These are phyloP conservation scores for Babesia caballi DNA, from an alignment of 169 alveolate species.

Conservation along the genomic window DNA sequence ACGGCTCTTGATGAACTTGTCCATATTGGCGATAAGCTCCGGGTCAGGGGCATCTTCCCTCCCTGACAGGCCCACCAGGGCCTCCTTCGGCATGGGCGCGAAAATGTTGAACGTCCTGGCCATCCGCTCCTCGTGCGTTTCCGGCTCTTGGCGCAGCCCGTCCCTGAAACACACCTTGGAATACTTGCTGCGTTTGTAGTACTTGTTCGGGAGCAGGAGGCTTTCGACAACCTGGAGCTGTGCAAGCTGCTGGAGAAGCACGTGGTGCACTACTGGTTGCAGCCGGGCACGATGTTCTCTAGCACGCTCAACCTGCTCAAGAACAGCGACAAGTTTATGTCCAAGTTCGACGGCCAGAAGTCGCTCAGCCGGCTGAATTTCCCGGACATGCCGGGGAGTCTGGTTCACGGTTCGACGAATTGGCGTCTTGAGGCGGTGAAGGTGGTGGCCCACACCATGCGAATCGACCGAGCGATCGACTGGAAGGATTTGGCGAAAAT, in stretches of 20 bases:
- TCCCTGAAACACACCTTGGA: slow-evolving; percentile 36
- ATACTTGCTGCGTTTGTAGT: slow-evolving; percentile 44
- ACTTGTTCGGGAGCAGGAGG: slow-evolving; percentile 18
- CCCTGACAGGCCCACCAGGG: not conserved
- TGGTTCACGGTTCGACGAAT: slow-evolving; percentile 38
- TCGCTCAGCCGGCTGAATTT: slow-evolving; percentile 62
- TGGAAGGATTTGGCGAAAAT: slow-evolving; percentile 43
- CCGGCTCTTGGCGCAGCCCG: slow-evolving; percentile 5
- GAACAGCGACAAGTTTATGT: slow-evolving; percentile 56
- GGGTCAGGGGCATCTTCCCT: slow-evolving; percentile 1
- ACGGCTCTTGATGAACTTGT: not conserved
- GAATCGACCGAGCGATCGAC: slow-evolving; percentile 65
- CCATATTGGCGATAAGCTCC: not conserved
- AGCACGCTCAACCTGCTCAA: slow-evolving; percentile 59
- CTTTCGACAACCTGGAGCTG: slow-evolving; percentile 24
- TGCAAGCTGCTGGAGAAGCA: slow-evolving; percentile 51
- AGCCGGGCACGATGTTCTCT: slow-evolving; percentile 69
- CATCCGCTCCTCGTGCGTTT: slow-evolving; percentile 21
- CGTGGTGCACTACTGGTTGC: slow-evolving; percentile 69
- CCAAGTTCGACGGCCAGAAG: slow-evolving; percentile 62
- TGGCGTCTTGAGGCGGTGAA: slow-evolving; percentile 76
- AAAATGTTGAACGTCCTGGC: slow-evolving; percentile 26
- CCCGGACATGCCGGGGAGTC: slow-evolving; percentile 73
- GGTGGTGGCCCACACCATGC: slow-evolving; percentile 63
- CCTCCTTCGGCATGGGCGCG: slow-evolving; percentile 41